Evolutionary conservation across 129 eudicot genomes (phyloP), one percentile per base, ranked within the genome.

Genomic region (Flaveria linearis): DNA sequence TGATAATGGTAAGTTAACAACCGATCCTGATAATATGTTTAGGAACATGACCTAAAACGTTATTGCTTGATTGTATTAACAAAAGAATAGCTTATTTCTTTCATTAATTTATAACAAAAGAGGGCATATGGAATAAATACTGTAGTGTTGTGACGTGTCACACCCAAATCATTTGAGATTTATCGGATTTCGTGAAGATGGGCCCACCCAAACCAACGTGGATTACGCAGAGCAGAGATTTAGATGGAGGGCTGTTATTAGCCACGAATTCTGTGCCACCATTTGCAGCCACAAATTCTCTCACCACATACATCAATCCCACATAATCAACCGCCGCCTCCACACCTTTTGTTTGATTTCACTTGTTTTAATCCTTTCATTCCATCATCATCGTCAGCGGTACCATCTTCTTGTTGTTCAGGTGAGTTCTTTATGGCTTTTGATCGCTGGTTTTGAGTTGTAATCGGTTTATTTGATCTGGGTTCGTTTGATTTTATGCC

Each of bases 271-370:
- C 26, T 1, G 25, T 4, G 28, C 76, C 56, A 43, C 51, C 53
- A 68, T 80, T 80, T 74, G 57, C 84, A 80, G 71, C 84, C 84
- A 80, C 84, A 80, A 74, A 80, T 23, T 74, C 30, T 16, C 15
- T 62, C 73, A 52, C 80, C 79, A 75, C 79, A 75, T 71, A 75
- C 26, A 74, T 61, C 79, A 60, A 26, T 26, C 30, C 30, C 30
- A 26, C 60, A 42, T 74, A 74, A 74, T 56, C 68, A 73, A 39
- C 56, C 26, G 41, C 41, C 41, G 41, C 41, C 41, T 23, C 9
- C 77, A 12, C 80, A n/a, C 78, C 67, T 52, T 79, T 79, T 62
- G 43, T 14, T 62, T 33, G 72, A 4, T 16, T 79, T 9, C 14
- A 7, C 39, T 78, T 17, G 9, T 57, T 62, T 75, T 60, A 9